Percentiles rank a stretch among this genome's conserved stretches.
Evolutionary conservation across 805 yeast species (phyloP).

Genomic region (Saccharomycopsis guyanensis): DNA sequence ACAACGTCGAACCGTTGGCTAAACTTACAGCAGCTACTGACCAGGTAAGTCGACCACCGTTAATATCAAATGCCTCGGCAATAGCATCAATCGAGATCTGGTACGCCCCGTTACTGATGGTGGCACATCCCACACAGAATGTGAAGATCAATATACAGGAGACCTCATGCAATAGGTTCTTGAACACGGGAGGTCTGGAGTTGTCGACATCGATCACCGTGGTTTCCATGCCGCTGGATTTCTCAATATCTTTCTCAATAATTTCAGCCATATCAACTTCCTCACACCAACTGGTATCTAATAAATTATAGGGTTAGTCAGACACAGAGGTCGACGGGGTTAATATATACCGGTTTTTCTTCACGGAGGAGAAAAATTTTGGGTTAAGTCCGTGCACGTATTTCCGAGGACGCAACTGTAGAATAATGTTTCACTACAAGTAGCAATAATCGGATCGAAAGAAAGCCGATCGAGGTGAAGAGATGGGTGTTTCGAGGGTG

Average conservation of each 20-base stretch:
- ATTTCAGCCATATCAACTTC: too few species aligned
- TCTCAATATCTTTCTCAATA: not conserved
- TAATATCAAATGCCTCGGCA: conserved; percentile 29
- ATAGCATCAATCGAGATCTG: conserved; percentile 32
- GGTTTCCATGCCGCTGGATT: not conserved
- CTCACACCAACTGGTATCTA: too few species aligned
- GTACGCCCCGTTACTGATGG: conserved; percentile 31
- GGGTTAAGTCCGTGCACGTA: too few species aligned
- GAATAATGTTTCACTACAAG: too few species aligned
- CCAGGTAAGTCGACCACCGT: conserved; percentile 40
- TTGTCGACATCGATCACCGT: conserved; percentile 11
- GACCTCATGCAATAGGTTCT: conserved; percentile 28
- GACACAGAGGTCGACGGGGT: too few species aligned
- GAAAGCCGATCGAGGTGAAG: too few species aligned
- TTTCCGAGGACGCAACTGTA: too few species aligned
- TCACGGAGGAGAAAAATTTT: too few species aligned
- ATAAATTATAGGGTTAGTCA: too few species aligned
- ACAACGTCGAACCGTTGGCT: conserved; percentile 37
- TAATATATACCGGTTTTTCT: too few species aligned
- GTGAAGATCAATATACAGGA: conserved; percentile 29
- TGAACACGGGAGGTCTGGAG: conserved; percentile 32
- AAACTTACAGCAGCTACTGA: conserved; percentile 33
- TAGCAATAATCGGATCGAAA: too few species aligned
- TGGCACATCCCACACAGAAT: conserved; percentile 36
- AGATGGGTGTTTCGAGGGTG: too few species aligned